These are phyloP conservation scores for Candida insectalens DNA, from an alignment of 805 yeast species.

Conservation along the genomic window DNA sequence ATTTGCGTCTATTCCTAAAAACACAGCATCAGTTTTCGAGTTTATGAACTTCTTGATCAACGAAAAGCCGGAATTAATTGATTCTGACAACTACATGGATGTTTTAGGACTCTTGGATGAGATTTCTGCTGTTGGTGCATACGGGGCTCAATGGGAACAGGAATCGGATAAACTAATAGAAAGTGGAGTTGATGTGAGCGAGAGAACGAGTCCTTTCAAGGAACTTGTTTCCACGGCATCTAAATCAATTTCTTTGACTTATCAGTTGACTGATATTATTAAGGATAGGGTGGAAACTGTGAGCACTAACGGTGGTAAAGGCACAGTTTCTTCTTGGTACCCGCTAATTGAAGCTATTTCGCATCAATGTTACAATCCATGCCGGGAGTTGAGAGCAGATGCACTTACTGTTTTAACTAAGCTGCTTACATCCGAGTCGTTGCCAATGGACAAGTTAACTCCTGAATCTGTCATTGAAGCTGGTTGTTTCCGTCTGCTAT, in stretches of 20 bases:
- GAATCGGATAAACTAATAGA: constrained; percentile 37
- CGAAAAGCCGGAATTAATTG: constrained; percentile 26
- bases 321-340: constrained; percentile 28
- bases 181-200: constrained; percentile 33
- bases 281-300: constrained; percentile 6
- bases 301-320: neutral
- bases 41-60: constrained; percentile 35
- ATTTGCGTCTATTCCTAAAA: constrained; percentile 34
- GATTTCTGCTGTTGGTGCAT: constrained; percentile 70
- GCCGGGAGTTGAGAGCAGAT: constrained; percentile 60
- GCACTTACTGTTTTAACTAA: constrained; percentile 56
- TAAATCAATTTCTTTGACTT: constrained; percentile 52
- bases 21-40: constrained; percentile 32
- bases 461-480: constrained; percentile 55
- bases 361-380: constrained; percentile 84
- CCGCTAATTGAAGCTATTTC: constrained; percentile 77
- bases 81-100: constrained; percentile 47
- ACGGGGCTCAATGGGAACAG: constrained; percentile 70
- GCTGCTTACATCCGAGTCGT: constrained; percentile 29
- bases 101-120: constrained; percentile 68
- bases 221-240: constrained; percentile 49
- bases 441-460: constrained; percentile 27
- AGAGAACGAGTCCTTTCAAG: constrained; percentile 36
- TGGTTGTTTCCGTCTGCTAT: constrained; percentile 66
- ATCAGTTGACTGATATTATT: constrained; percentile 33